A percentile compares a stretch with the other conserved stretches of the same genome.
Conservation (phyloP, 2,329 filamentous ascomycete genomes). For the Talaromyces atroroseus region DNA sequence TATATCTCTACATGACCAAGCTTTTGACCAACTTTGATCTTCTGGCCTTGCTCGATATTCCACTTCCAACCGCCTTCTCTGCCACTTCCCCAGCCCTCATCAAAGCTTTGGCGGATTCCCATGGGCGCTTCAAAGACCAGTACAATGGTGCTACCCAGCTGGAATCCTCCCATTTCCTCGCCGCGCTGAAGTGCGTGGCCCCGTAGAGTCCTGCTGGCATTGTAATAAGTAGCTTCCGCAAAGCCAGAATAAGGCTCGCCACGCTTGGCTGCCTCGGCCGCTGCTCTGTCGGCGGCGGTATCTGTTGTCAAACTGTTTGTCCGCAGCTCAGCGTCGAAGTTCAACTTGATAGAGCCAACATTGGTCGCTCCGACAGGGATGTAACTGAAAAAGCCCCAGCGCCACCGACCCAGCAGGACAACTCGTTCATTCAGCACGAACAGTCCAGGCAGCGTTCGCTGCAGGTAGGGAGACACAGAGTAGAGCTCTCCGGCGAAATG, state of each 20-base stretch:
- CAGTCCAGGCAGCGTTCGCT: constrained; percentile 83
- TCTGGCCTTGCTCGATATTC: constrained; percentile 81
- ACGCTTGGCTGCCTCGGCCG: constrained; percentile 66
- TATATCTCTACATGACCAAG: constrained; percentile 63
- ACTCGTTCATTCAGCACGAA: constrained; percentile 97
- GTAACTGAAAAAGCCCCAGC: constrained; percentile 95
- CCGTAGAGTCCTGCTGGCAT: constrained; percentile 68
- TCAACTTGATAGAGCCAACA: constrained; percentile 92
- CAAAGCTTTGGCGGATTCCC: constrained; percentile 51
- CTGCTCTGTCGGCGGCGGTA: constrained; percentile 81
- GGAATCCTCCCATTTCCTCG: constrained; percentile 98
- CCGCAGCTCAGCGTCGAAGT: constrained; percentile 90
- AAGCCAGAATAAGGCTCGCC: constrained; percentile 88
- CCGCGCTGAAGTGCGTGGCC: constrained; percentile 80
- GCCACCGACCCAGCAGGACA: constrained; percentile 87
- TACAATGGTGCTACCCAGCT: constrained; percentile 89
- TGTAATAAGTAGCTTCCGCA: constrained; percentile 81
- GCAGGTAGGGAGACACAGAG: constrained; percentile 90
- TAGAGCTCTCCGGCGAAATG: constrained; percentile 97
- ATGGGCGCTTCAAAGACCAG: constrained; percentile 92
- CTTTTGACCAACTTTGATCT: constrained; percentile 81
- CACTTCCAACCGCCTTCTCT: constrained; percentile 72
- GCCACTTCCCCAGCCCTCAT: constrained; percentile 55
- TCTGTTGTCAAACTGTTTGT: constrained; percentile 91
- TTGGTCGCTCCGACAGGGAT: constrained; percentile 96